Evolutionary conservation across 2,329 filamentous ascomycete species (phyloP).

Genomic region (Alternaria panax): DNA sequence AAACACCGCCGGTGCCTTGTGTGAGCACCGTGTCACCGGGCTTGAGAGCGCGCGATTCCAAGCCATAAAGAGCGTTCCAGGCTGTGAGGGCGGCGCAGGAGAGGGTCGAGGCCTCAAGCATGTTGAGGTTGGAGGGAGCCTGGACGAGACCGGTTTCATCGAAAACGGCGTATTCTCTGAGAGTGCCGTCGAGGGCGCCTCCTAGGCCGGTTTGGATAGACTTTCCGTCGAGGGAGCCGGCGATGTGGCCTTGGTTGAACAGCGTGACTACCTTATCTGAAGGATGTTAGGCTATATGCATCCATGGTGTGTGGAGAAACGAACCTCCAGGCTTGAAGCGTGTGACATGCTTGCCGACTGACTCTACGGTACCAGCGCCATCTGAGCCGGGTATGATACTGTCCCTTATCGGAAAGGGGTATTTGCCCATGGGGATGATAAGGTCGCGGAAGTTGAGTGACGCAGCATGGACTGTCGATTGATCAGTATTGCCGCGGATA

Average conservation of each 20-base stretch:
- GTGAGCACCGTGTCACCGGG: slow-evolving; percentile 63
- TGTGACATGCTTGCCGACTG: slow-evolving; percentile 63
- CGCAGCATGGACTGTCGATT: slow-evolving; percentile 53
- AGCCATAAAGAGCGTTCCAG: slow-evolving; percentile 63
- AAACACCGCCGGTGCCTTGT: slow-evolving; percentile 75
- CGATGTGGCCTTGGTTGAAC: slow-evolving; percentile 67
- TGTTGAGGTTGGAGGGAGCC: slow-evolving; percentile 64
- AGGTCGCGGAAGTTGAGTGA: slow-evolving; percentile 61
- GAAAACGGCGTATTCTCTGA: slow-evolving; percentile 73
- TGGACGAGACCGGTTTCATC: slow-evolving; percentile 71
- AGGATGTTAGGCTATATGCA: slow-evolving; percentile 3
- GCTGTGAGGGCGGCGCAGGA: slow-evolving; percentile 56
- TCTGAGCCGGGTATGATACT: slow-evolving; percentile 59
- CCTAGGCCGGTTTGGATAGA: slow-evolving; percentile 67
- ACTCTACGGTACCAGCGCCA: slow-evolving; percentile 60
- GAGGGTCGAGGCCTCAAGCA: slow-evolving; percentile 57
- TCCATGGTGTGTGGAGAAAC: neutral
- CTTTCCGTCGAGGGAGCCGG: slow-evolving; percentile 54
- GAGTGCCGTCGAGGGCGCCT: slow-evolving; percentile 70
- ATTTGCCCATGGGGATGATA: slow-evolving; percentile 56
- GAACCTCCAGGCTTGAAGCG: slow-evolving; percentile 61
- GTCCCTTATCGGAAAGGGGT: slow-evolving; percentile 54
- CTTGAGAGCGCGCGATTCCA: slow-evolving; percentile 50
- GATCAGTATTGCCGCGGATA: slow-evolving; percentile 11
- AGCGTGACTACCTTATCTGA: slow-evolving; percentile 66